Base-by-base conservation (phyloP, 2,329 filamentous ascomycete genomes). In the Sporothrix pallida region DNA sequence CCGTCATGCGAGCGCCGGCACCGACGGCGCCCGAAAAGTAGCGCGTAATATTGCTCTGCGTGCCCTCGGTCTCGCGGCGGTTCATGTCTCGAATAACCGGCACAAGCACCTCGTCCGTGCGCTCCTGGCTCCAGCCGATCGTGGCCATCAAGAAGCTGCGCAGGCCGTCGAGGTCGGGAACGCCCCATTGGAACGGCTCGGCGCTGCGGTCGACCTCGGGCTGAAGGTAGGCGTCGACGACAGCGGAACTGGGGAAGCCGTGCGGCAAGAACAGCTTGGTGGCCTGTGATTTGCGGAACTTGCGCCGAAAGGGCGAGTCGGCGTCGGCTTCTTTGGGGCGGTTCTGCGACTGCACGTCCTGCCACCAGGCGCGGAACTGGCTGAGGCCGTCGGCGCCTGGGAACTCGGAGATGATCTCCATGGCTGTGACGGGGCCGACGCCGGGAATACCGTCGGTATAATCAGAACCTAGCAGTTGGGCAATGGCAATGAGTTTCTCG, bases 21-120 rank as follows among this genome's bases (percentile, higher is more conserved):
- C 78, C 80, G 10, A 94, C 90, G 4, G 84, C 83, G 0, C 95
- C 95, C 13, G 90, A 89, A 80, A 98, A 98, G 81, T 91, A 99
- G 31, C 91, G 87, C n/a, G 96, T 99, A 77, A 99, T 97, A 78
- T 99, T 99, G 74, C 90, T 91, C 84, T 99, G 96, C 20, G 95
- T 98, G 7, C 96, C 96, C 83, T 98, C 96, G 42, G 90, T 87
- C 76, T 93, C 92, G 54, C 96, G 87, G 3, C 90, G 89, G 80
- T 98, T 98, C 93, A 99, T 97, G 79, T 99, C 96, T 73, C 91
- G 88, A 76, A 99, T 96, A 1, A 99, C 97, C 0, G 96, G 96
- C 1, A 99, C 93, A 1, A 99, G 88, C 1, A 99, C 93, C 81
- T 99, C 96, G 79, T 99, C 96, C 0, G 95, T 98, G 8, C 94